These are phyloP conservation scores for Paragyromitra xinjiangensis DNA, from an alignment of 495 filamentous ascomycete genomes.

Conservation along the genomic window DNA sequence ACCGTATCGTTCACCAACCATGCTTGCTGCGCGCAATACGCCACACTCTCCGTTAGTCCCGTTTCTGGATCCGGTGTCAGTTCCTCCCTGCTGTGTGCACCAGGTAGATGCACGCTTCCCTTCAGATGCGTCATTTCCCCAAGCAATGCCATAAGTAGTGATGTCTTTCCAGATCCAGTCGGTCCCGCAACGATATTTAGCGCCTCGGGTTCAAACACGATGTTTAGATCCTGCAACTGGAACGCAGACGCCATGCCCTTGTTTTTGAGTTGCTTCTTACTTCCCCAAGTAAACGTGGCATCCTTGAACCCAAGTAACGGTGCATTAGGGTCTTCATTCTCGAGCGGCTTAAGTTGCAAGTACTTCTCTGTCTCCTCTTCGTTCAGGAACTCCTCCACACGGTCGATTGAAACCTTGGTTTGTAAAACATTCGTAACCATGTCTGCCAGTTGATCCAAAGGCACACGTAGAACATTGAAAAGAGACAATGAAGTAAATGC, in stretches of 20 bases:
- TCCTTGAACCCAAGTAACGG: conserved; percentile 81
- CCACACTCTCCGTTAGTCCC: conserved; percentile 86
- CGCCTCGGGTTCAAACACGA: conserved; percentile 78
- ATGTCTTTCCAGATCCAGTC: conserved; percentile 95
- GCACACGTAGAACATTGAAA: conserved; percentile 93
- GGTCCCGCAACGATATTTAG: conserved; percentile 92
- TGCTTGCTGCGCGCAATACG: conserved; percentile 96
- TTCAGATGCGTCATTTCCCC: conserved; percentile 93
- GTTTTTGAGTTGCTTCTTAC: conserved; percentile 67
- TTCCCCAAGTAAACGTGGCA: conserved; percentile 89
- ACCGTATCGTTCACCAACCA: conserved; percentile 98
- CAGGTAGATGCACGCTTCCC: conserved; percentile 83
- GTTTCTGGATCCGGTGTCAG: conserved; percentile 82
- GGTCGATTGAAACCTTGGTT: conserved; percentile 94
- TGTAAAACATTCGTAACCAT: conserved; percentile 99
- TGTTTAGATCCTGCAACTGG: conserved; percentile 79
- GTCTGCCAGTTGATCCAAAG: conserved; percentile 94
- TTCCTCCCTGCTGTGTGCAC: conserved; percentile 82
- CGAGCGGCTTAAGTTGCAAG: conserved; percentile 74
- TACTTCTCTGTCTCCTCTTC: conserved; percentile 99
- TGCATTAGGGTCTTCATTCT: conserved; percentile 67
- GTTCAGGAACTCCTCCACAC: conserved; percentile 92
- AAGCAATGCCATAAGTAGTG: conserved; percentile 91
- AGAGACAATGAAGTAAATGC: conserved; percentile 97
- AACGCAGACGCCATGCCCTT: conserved; percentile 72